phyloP scores from a whole-genome alignment of 139 green algal genomes.

The Closterium sp. region DNA sequence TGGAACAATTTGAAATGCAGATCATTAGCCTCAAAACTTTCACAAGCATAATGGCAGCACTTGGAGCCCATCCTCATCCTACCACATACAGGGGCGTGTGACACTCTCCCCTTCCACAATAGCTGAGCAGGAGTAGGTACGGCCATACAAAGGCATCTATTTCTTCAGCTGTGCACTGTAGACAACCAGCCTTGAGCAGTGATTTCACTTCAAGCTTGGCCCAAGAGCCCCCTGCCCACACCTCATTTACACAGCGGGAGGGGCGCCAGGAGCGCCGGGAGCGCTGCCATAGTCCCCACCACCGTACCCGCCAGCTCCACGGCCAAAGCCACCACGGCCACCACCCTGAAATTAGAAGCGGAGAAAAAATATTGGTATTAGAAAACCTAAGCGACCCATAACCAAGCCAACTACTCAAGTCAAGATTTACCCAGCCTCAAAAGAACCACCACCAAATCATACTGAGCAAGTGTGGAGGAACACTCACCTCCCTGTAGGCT shows the following conservation, averaged over 20 bases:
- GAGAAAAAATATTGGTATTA: too few species aligned
- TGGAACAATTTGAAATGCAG: neutral
- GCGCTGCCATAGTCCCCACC: neutral
- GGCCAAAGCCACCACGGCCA: slow-evolving; percentile 14
- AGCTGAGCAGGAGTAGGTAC: neutral
- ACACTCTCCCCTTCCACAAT: neutral
- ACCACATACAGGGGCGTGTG: neutral
- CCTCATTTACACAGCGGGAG: neutral
- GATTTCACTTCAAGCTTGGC: neutral
- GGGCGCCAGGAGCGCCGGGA: neutral
- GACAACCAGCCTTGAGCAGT: neutral
- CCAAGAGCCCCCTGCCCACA: neutral
- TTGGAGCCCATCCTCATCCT: neutral
- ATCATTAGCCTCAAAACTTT: neutral
- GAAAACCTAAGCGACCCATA: too few species aligned
- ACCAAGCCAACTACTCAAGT: too few species aligned
- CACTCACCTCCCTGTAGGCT: slow-evolving; percentile 53
- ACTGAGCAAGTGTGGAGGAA: too few species aligned
- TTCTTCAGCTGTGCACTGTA: neutral
- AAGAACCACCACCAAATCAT: too few species aligned
- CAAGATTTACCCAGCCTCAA: too few species aligned
- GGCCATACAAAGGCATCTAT: neutral
- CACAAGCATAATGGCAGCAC: neutral
- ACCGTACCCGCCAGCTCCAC: neutral
- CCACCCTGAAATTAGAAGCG: neutral